phyloP scores from a whole-genome alignment of 768 basidiomycete species.

The Leucosporidium scottii region DNA sequence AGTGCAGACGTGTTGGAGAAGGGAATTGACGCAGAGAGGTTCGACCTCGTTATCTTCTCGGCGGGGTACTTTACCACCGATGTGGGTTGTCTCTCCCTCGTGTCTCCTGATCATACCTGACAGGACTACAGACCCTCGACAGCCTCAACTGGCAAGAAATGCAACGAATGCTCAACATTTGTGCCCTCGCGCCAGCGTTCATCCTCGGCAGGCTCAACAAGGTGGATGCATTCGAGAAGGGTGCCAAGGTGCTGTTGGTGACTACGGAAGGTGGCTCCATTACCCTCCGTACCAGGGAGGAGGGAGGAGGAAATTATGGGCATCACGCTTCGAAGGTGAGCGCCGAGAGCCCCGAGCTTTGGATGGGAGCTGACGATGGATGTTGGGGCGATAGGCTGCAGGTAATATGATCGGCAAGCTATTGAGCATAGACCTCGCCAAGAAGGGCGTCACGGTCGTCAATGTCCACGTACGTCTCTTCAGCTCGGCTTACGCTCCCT shows the following conservation, averaged over 20 bases:
- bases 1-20: neutral
- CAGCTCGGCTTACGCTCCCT: neutral
- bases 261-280: constrained; percentile 51
- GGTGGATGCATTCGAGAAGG: constrained; percentile 36
- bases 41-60: neutral
- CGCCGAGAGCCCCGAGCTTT: too few relatives aligned
- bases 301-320: constrained; percentile 51
- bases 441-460: constrained; percentile 44
- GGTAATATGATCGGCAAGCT: constrained; percentile 51
- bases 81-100: neutral
- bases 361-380: too few relatives aligned
- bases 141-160: constrained; percentile 35
- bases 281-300: constrained; percentile 45
- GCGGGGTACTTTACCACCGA: neutral
- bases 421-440: constrained; percentile 45
- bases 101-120: neutral
- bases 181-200: constrained; percentile 48
- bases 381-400: neutral
- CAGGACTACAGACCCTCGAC: neutral
- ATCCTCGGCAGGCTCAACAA: constrained; percentile 41
- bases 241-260: constrained; percentile 47
- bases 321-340: constrained; percentile 48
- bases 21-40: neutral
- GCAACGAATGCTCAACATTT: constrained; percentile 49
- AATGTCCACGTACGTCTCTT: constrained; percentile 47